A percentile compares a stretch with the other conserved stretches of the same genome.
These are phyloP conservation scores for Kodamaea kaohsiungensis DNA, from an alignment of 805 yeast species.

Conservation along the genomic window DNA sequence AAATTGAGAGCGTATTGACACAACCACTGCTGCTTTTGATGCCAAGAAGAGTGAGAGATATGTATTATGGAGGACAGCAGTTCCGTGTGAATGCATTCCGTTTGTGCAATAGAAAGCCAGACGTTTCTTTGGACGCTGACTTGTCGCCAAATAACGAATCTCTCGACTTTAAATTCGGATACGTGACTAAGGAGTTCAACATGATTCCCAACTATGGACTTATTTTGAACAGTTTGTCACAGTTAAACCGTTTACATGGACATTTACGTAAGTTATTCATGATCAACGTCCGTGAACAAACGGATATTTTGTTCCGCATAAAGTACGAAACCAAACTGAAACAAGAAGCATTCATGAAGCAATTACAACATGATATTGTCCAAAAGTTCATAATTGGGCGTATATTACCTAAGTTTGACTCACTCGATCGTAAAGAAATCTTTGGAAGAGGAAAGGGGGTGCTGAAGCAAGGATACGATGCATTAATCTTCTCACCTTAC, in stretches of 20 bases:
- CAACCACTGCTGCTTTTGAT: slow-evolving; percentile 6
- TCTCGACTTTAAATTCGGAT: slow-evolving; percentile 12
- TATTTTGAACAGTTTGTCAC: slow-evolving; percentile 23
- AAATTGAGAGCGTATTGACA: slow-evolving; percentile 29
- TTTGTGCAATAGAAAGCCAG: slow-evolving; percentile 24
- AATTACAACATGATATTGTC: slow-evolving; percentile 26
- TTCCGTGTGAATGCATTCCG: slow-evolving; percentile 34
- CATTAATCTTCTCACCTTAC: slow-evolving; percentile 28
- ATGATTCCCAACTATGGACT: slow-evolving; percentile 37
- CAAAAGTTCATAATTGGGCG: slow-evolving; percentile 4
- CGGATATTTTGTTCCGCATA: slow-evolving; percentile 36
- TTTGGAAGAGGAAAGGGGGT: slow-evolving; percentile 4
- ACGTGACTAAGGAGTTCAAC: slow-evolving; percentile 33
- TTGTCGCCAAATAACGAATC: not conserved
- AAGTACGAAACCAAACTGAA: slow-evolving; percentile 35
- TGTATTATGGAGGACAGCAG: slow-evolving; percentile 25
- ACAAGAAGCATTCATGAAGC: slow-evolving; percentile 28
- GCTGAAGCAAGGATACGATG: slow-evolving; percentile 20
- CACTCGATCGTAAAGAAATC: slow-evolving; percentile 6
- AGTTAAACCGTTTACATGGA: slow-evolving; percentile 24
- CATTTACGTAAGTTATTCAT: slow-evolving; percentile 39
- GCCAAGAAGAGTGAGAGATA: slow-evolving; percentile 15
- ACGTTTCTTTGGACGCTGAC: slow-evolving; percentile 8
- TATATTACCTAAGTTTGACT: slow-evolving; percentile 5
- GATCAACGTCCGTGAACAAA: slow-evolving; percentile 39